phyloP scores from a whole-genome alignment of 2,329 filamentous ascomycete species.

The Paracamarosporium sp. region DNA sequence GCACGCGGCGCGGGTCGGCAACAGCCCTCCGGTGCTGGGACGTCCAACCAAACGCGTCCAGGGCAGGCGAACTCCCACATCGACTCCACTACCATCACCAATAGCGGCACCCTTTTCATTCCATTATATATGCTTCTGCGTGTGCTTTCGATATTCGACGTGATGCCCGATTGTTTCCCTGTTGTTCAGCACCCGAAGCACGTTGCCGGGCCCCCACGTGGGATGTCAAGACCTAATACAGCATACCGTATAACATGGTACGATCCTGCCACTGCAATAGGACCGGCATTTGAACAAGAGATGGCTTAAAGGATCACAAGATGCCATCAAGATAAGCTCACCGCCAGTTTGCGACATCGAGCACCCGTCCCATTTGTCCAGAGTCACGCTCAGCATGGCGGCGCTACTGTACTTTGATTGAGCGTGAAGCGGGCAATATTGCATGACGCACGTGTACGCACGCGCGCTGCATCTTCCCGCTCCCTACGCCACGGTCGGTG shows the following conservation, averaged over 20 bases:
- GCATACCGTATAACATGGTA: slow-evolving; percentile 4
- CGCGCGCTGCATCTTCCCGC: slow-evolving; percentile 16
- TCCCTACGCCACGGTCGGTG: slow-evolving; percentile 15
- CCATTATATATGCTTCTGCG: slow-evolving; percentile 1
- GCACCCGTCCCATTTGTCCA: slow-evolving; percentile 1
- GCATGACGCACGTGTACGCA: slow-evolving; percentile 12
- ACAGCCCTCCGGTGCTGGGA: neutral
- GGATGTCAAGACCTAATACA: slow-evolving; percentile 5
- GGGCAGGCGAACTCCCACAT: neutral
- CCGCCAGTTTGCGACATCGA: neutral
- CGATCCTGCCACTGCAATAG: neutral
- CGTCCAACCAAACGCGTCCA: neutral
- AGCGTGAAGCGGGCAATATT: neutral
- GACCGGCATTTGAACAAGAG: slow-evolving; percentile 9
- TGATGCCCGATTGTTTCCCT: slow-evolving; percentile 4
- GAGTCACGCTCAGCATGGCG: neutral
- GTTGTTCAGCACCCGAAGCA: neutral
- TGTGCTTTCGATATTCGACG: neutral
- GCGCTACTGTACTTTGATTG: neutral
- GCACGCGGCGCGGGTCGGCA: slow-evolving; percentile 1
- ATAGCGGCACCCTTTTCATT: slow-evolving; percentile 4
- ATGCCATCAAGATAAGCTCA: neutral
- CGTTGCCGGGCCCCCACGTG: slow-evolving; percentile 12
- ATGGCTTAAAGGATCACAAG: slow-evolving; percentile 7
- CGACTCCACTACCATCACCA: slow-evolving; percentile 6